These are phyloP conservation scores for Auricularia sp. DNA, from an alignment of 768 basidiomycete species.

Conservation along the genomic window DNA sequence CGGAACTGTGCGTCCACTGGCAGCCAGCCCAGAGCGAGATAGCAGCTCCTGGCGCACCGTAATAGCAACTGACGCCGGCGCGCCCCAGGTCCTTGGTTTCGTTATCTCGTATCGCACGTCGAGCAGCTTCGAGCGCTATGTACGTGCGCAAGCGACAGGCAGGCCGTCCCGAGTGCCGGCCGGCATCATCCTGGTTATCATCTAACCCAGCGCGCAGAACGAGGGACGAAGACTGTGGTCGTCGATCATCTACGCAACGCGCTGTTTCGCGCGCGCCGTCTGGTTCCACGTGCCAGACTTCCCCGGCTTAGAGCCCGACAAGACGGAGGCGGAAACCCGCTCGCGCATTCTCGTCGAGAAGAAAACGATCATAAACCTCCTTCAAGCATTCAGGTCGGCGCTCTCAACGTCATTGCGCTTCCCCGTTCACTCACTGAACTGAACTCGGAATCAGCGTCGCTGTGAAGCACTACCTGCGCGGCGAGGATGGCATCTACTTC, in stretches of 20 bases:
- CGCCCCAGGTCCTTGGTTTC: slow-evolving; percentile 51
- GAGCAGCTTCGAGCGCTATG: slow-evolving; percentile 52
- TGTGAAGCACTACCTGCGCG: slow-evolving; percentile 61
- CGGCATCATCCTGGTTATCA: slow-evolving; percentile 10
- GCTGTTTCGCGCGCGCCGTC: slow-evolving; percentile 40
- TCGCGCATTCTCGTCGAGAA: slow-evolving; percentile 51
- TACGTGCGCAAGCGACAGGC: background rate
- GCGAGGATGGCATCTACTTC: slow-evolving; percentile 30
- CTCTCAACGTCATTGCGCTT: background rate
- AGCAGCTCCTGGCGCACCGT: slow-evolving; percentile 13
- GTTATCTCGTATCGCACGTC: slow-evolving; percentile 58
- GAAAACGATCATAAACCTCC: slow-evolving; percentile 56
- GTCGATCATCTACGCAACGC: slow-evolving; percentile 35
- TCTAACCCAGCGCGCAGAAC: slow-evolving; percentile 34
- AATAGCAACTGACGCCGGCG: slow-evolving; percentile 36
- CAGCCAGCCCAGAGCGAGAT: background rate
- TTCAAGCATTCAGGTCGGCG: slow-evolving; percentile 42
- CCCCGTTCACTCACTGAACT: background rate
- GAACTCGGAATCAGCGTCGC: slow-evolving; percentile 28
- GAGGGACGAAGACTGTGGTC: slow-evolving; percentile 64
- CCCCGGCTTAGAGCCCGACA: slow-evolving; percentile 9
- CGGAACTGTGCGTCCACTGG: slow-evolving; percentile 15
- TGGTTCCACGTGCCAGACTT: slow-evolving; percentile 56
- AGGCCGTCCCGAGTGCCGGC: background rate
- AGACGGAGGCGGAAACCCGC: slow-evolving; percentile 26